Base-by-base conservation (phyloP, 2,329 filamentous ascomycete genomes). In the Clonostachys chloroleuca region DNA sequence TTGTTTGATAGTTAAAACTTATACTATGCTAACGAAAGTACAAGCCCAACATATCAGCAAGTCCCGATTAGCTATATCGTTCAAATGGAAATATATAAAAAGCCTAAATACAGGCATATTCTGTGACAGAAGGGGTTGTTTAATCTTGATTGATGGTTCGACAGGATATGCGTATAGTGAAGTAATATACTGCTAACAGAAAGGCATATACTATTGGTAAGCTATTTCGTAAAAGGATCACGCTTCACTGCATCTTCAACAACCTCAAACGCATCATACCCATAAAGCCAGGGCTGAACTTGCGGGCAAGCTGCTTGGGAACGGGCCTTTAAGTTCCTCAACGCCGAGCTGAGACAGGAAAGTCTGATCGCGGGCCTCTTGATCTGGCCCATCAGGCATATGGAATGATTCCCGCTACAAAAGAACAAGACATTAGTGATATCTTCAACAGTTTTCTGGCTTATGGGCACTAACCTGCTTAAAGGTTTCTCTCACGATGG, bases 301-400 rank as follows among this genome's bases (percentile, higher is more conserved):
- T 77, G 66, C 0, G 80, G 81, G 56, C 82, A 85, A 2, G 77
- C 81, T 77, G 18, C 18, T 83, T 82, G 83, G 84, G 53, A 86
- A 87, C 2, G 75, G 71, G 2, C 69, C 73, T 37, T 70, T 64
- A 4, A 77, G 60, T 45, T 77, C 69, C 44, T 60, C 4, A 37
- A 16, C 72, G 2, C 74, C 80, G 4, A 85, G 57, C 54, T 80
- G 73, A 4, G 73, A 74, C 12, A 75, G 50, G 65, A 87, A 83
- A 7, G 81, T 44, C 34, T 73, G 59, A 54, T 87, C 83, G 42
- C 84, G 68, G 18, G 65, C 68, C 52, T 75, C 64, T 58, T 87
- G 83, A 51, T 80, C 75, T 5, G 75, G 69, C 1, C 82, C 80
- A 54, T 81, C 63, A 4, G 54, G 52, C 67, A 81, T 66, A 51